These are phyloP conservation scores for Fusarium sp. DNA, from an alignment of 2,329 filamentous ascomycete genomes.

Conservation along the genomic window DNA sequence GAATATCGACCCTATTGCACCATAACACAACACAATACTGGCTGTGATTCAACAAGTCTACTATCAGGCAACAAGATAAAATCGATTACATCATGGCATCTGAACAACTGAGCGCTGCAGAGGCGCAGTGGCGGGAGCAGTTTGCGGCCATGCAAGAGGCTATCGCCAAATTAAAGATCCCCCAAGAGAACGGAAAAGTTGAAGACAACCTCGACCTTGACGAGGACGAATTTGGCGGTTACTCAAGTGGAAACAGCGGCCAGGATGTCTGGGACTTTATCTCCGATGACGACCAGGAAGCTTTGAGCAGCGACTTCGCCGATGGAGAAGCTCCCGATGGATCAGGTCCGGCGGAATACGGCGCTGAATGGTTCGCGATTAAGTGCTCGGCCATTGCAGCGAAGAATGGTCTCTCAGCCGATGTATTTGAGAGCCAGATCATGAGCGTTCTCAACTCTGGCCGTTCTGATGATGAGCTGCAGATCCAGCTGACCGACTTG, in stretches of 20 bases:
- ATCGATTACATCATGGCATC: slow-evolving; percentile 49
- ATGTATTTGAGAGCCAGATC: slow-evolving; percentile 82
- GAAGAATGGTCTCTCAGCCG: slow-evolving; percentile 73
- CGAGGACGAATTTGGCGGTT: slow-evolving; percentile 71
- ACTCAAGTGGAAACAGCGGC: slow-evolving; percentile 68
- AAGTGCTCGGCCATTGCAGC: slow-evolving; percentile 75
- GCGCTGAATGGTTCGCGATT: slow-evolving; percentile 75
- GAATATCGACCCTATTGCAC: slow-evolving; percentile 2
- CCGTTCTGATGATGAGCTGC: slow-evolving; percentile 84
- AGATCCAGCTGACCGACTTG: slow-evolving; percentile 88
- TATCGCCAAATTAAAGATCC: slow-evolving; percentile 76
- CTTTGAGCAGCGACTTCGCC: slow-evolving; percentile 73
- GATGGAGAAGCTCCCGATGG: slow-evolving; percentile 53
- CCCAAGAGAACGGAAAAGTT: slow-evolving; percentile 51
- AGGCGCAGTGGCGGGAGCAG: slow-evolving; percentile 83
- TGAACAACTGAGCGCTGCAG: slow-evolving; percentile 53
- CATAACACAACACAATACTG: neutral
- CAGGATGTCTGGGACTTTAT: slow-evolving; percentile 96
- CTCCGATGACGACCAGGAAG: slow-evolving; percentile 76
- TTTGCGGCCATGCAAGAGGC: slow-evolving; percentile 87
- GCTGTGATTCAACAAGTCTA: neutral
- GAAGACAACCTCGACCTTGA: slow-evolving; percentile 61
- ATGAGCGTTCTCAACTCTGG: slow-evolving; percentile 76
- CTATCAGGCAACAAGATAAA: neutral
- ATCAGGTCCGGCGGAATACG: slow-evolving; percentile 55